These are phyloP conservation scores for Huntiella moniliformis DNA, from an alignment of 2,329 filamentous ascomycete genomes.

Conservation along the genomic window DNA sequence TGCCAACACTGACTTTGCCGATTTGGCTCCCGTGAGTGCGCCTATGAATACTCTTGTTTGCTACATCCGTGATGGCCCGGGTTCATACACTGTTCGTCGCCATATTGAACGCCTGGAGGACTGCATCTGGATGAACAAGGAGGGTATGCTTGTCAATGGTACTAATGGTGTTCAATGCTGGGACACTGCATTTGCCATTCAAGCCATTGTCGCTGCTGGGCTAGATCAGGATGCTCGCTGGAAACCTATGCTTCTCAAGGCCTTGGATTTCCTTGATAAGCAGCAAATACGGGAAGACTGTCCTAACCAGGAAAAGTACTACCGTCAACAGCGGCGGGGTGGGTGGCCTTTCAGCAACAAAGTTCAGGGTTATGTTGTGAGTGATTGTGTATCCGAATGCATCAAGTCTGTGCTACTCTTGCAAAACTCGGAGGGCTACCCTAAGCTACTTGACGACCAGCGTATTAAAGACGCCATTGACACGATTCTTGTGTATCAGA, in stretches of 20 bases:
- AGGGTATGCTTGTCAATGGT: conserved; percentile 87
- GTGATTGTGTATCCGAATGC: conserved; percentile 83
- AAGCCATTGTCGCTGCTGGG: conserved; percentile 61
- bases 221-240: conserved; percentile 61
- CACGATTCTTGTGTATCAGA: conserved; percentile 81
- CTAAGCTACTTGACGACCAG: conserved; percentile 52
- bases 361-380: conserved; percentile 85
- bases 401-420: conserved; percentile 72
- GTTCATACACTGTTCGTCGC: conserved; percentile 49
- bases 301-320: conserved; percentile 57
- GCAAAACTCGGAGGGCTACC: conserved; percentile 61
- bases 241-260: conserved; percentile 65
- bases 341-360: conserved; percentile 93
- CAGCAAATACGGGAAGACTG: conserved; percentile 83
- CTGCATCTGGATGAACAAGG: conserved; percentile 76
- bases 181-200: conserved; percentile 85
- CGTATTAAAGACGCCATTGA: conserved; percentile 79
- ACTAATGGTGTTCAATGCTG: conserved; percentile 97
- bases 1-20: conserved; percentile 72
- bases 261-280: conserved; percentile 67
- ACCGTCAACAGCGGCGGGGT: conserved; percentile 78
- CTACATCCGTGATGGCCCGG: conserved; percentile 68
- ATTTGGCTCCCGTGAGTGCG: conserved; percentile 74
- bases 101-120: conserved; percentile 72
- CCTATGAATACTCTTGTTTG: conserved; percentile 80